Percentiles rank a stretch among this genome's conserved stretches.
These are phyloP conservation scores for Alternaria arbusti DNA, from an alignment of 2,329 filamentous ascomycete genomes.

Conservation along the genomic window DNA sequence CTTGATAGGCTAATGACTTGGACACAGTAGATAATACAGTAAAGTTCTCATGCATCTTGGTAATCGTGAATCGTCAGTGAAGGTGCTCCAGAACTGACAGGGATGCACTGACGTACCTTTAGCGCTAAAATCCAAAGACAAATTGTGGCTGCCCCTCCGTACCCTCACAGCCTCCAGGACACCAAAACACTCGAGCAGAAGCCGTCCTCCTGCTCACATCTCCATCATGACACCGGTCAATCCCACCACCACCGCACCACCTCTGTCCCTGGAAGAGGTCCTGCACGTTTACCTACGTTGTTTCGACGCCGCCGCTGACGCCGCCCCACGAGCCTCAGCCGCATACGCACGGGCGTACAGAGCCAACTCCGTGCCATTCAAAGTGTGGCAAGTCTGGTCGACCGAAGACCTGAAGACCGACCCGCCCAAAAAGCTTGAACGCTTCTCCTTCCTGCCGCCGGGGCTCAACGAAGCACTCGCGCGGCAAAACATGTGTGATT, in stretches of 20 bases:
- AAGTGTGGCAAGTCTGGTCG: background rate
- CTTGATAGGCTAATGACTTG: background rate
- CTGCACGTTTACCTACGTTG: slow-evolving; percentile 8
- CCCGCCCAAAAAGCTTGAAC: background rate
- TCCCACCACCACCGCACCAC: background rate
- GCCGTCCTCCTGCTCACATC: background rate
- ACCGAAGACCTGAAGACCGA: background rate
- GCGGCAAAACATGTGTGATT: slow-evolving; percentile 5
- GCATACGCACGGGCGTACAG: slow-evolving; percentile 1
- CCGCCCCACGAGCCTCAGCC: background rate
- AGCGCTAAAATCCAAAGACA: background rate
- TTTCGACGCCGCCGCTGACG: slow-evolving; percentile 11
- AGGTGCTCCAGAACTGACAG: background rate
- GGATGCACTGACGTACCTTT: background rate
- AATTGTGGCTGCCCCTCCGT: background rate
- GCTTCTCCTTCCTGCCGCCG: background rate
- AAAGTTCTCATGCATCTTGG: background rate
- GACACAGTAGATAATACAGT: background rate
- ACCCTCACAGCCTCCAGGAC: background rate
- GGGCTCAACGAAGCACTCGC: background rate
- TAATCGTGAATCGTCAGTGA: background rate
- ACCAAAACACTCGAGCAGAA: background rate
- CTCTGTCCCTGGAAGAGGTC: slow-evolving; percentile 3
- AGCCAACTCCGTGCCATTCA: background rate
- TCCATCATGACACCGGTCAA: background rate